Percentiles rank a stretch among this genome's conserved stretches.
Evolutionary conservation across 192 early-diverging fungal species (phyloP).

Genomic region (Phycomyces nitens): DNA sequence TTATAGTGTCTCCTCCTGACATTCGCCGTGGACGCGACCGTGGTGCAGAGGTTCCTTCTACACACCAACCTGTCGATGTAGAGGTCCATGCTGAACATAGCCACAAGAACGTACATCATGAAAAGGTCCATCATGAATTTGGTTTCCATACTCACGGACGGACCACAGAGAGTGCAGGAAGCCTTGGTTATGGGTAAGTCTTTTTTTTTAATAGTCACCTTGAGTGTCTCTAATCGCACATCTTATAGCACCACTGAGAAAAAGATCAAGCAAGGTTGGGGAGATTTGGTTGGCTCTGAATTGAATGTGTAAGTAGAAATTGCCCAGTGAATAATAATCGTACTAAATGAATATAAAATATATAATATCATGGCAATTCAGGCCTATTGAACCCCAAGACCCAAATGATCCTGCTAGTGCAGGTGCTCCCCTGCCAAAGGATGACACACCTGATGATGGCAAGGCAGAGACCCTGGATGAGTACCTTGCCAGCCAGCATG

Average conservation of each 20-base stretch:
- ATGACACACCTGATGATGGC: neutral
- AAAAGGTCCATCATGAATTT: no score
- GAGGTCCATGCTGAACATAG: no score
- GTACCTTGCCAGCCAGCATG: neutral
- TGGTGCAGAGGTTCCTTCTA: neutral
- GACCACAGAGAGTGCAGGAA: neutral
- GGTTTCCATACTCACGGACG: neutral
- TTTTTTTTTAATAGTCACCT: neutral
- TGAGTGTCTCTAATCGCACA: neutral
- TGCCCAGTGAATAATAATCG: no score
- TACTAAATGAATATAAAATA: no score
- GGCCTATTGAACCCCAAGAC: neutral
- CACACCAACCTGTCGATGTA: neutral
- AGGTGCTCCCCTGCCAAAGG: neutral
- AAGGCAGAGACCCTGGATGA: neutral
- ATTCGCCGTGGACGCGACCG: neutral
- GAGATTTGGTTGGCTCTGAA: neutral
- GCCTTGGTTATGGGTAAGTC: neutral
- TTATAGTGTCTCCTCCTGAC: neutral
- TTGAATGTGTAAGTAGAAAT: neutral
- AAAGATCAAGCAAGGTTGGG: neutral
- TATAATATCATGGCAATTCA: no score
- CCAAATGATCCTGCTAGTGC: neutral
- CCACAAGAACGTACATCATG: no score
- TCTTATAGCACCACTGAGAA: neutral